Evolutionary conservation across 805 yeast genomes (phyloP).

Genomic region (Ogataea kodamae): DNA sequence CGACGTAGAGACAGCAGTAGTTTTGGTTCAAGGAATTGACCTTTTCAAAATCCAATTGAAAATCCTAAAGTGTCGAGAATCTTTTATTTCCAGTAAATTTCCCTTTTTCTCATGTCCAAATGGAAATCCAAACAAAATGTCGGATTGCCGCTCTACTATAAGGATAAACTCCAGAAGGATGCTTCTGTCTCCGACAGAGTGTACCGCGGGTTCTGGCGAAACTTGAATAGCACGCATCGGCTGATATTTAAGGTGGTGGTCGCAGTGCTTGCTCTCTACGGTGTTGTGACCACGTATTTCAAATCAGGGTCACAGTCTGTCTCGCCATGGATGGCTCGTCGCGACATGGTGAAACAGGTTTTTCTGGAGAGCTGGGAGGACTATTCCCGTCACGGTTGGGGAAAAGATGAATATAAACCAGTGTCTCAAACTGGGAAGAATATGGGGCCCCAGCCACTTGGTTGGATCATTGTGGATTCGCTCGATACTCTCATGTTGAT

Average conservation of each 20-base stretch:
- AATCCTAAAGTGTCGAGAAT: too few species aligned
- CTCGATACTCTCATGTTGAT: slow-evolving; percentile 78
- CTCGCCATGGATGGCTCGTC: slow-evolving; percentile 45
- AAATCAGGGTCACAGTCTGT: slow-evolving; percentile 9
- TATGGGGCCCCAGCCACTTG: slow-evolving; percentile 79
- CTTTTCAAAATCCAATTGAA: too few species aligned
- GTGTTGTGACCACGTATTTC: slow-evolving; percentile 8
- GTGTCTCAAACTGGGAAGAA: slow-evolving; percentile 57
- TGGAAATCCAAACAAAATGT: slow-evolving; percentile 26
- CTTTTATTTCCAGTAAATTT: too few species aligned
- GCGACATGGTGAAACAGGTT: slow-evolving; percentile 57
- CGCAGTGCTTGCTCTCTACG: slow-evolving; percentile 33
- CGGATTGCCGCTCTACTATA: slow-evolving; percentile 50
- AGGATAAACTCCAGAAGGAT: slow-evolving; percentile 40
- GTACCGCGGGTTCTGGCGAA: slow-evolving; percentile 14
- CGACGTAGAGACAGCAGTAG: too few species aligned
- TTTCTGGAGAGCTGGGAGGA: slow-evolving; percentile 76
- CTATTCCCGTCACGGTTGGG: slow-evolving; percentile 78
- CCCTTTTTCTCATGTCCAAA: slow-evolving; percentile 7
- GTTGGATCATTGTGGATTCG: slow-evolving; percentile 91
- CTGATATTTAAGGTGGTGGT: slow-evolving; percentile 46
- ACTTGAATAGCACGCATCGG: slow-evolving; percentile 21
- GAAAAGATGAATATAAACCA: slow-evolving; percentile 75
- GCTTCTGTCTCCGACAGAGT: slow-evolving; percentile 14
- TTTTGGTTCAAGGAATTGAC: too few species aligned